Percentiles rank a stretch among this genome's conserved stretches.
These are phyloP conservation scores for Solanum lycopersicoides DNA, from an alignment of 257 asterid genomes.

Conservation along the genomic window DNA sequence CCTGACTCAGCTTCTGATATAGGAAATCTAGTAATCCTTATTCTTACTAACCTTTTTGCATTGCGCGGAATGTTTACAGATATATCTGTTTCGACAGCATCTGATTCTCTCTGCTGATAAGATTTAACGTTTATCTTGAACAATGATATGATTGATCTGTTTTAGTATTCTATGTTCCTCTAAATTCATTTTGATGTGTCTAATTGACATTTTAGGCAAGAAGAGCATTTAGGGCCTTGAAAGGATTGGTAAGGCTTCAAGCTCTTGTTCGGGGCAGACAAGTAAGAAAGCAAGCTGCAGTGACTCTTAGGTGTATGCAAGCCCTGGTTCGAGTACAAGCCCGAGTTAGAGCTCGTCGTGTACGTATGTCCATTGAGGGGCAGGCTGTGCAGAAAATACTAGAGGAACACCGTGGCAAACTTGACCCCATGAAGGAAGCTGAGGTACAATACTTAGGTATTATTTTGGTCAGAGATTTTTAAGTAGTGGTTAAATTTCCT, in stretches of 20 bases:
- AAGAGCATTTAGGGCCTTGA: slow-evolving; percentile 85
- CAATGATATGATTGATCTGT: background rate
- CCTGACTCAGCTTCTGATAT: no score
- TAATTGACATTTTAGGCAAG: slow-evolving; percentile 49
- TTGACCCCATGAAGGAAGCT: slow-evolving; percentile 51
- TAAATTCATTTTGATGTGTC: background rate
- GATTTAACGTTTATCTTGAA: background rate
- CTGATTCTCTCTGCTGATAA: background rate
- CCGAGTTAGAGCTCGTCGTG: slow-evolving; percentile 84
- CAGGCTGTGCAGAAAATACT: slow-evolving; percentile 74
- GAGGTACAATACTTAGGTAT: slow-evolving; percentile 39
- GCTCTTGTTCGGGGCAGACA: slow-evolving; percentile 89
- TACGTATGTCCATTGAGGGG: slow-evolving; percentile 79
- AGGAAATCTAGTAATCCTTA: no score
- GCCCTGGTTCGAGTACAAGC: slow-evolving; percentile 98
- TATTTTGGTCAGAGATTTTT: background rate
- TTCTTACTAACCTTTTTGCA: no score
- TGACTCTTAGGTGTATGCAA: slow-evolving; percentile 92
- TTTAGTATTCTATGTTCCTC: background rate
- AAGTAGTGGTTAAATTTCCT: background rate
- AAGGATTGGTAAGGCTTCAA: slow-evolving; percentile 91
- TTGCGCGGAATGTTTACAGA: background rate
- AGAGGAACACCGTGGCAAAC: slow-evolving; percentile 47
- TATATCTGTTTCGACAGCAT: background rate
- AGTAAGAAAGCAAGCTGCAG: slow-evolving; percentile 91